Evolutionary conservation across 495 filamentous ascomycete species (phyloP).

Genomic region (Oidiodendron maius): DNA sequence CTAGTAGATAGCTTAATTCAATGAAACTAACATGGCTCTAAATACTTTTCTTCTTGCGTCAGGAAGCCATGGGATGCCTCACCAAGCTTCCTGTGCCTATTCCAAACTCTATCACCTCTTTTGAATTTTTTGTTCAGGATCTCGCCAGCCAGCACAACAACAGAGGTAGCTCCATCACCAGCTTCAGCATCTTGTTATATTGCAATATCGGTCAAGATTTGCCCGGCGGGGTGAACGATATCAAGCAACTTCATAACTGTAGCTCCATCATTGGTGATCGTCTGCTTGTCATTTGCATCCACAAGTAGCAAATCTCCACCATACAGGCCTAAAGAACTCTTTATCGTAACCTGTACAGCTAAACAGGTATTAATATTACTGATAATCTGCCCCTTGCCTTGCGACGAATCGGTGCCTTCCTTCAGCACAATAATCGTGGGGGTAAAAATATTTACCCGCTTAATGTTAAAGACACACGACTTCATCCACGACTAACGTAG

Average conservation of each 20-base stretch:
- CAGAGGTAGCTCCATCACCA: constrained; percentile 94
- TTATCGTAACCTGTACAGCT: constrained; percentile 93
- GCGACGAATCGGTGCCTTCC: constrained; percentile 95
- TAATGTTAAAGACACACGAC: no score
- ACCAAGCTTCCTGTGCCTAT: no score
- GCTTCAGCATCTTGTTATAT: constrained; percentile 99
- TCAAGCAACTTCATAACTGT: constrained; percentile 99
- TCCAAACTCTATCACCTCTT: no score
- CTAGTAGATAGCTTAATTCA: no score
- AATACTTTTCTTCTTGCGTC: no score
- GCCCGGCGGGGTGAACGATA: constrained; percentile 95
- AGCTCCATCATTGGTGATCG: constrained; percentile 98
- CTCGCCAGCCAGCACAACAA: constrained; percentile 92
- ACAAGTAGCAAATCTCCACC: constrained; percentile 94
- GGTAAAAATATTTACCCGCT: no score
- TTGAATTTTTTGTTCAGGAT: constrained; percentile 94
- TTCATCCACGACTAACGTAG: no score
- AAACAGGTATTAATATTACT: constrained; percentile 98
- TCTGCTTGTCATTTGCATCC: constrained; percentile 90
- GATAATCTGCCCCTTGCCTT: constrained; percentile 94
- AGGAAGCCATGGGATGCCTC: no score
- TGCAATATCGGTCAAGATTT: constrained; percentile 96
- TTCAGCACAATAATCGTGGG: constrained; percentile 98
- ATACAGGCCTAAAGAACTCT: constrained; percentile 94
- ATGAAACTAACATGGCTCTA: no score